phyloP scores from a whole-genome alignment of 2,329 filamentous ascomycete genomes.

The Cryoendolithus antarcticus region DNA sequence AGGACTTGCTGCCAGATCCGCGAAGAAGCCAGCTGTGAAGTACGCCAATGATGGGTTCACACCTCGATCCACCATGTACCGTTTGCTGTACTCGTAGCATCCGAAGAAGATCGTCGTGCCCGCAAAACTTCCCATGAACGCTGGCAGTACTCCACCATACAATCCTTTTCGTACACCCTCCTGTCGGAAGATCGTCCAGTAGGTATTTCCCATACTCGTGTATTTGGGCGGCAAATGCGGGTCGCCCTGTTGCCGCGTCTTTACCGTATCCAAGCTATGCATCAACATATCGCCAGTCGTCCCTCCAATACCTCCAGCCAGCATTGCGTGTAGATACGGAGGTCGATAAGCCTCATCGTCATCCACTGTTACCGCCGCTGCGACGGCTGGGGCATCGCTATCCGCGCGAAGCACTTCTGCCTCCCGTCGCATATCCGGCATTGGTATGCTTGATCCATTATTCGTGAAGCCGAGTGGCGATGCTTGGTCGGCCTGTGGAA shows the following conservation, averaged over 20 bases:
- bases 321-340: conserved; percentile 55
- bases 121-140: conserved; percentile 81
- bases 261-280: conserved; percentile 97
- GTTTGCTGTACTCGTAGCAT: conserved; percentile 90
- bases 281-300: conserved; percentile 93
- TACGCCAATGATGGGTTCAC: conserved; percentile 76
- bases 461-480: conserved; percentile 24
- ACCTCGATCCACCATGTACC: conserved; percentile 72
- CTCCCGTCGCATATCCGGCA: conserved; percentile 19
- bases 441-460: conserved; percentile 17
- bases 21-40: conserved; percentile 77
- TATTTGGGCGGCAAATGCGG: conserved; percentile 89
- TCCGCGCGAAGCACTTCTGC: conserved; percentile 23
- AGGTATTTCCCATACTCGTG: conserved; percentile 77
- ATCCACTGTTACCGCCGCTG: conserved; percentile 11
- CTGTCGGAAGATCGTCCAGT: conserved; percentile 84
- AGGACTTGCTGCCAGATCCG: conserved; percentile 81
- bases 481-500: conserved; percentile 15
- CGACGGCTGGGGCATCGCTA: conserved; percentile 9
- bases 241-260: conserved; percentile 94
- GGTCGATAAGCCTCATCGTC: conserved; percentile 33
- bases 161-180: conserved; percentile 77
- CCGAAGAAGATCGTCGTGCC: conserved; percentile 87
- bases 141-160: conserved; percentile 88
- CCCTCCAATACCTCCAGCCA: conserved; percentile 85